A percentile compares a stretch with the other conserved stretches of the same genome.
Conservation (phyloP, 75 land plant species). For the Isoetes taiwanensis region DNA sequence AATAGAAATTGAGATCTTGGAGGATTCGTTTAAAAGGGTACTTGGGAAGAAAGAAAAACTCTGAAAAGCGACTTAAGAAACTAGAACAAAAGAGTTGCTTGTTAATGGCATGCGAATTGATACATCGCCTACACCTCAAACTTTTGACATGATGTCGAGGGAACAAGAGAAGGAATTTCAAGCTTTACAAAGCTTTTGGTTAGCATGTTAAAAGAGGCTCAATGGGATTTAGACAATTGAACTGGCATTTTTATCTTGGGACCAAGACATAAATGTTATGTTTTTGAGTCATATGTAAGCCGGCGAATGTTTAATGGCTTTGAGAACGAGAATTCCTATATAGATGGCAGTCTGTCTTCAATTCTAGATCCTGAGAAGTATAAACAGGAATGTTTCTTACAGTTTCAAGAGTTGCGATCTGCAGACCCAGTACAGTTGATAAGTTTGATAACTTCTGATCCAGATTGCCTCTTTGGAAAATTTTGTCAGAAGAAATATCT, state of each 20-base stretch:
- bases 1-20: no score
- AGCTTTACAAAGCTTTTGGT: conserved; percentile 71
- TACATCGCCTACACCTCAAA: conserved; percentile 44
- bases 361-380: conserved; percentile 45
- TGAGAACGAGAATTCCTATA: conserved; percentile 72
- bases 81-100: no score
- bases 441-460: conserved; percentile 36
- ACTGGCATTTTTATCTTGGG: conserved; percentile 1
- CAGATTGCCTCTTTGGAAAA: conserved; percentile 51
- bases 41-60: no score
- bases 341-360: conserved; percentile 60
- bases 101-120: no score
- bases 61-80: no score
- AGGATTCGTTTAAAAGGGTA: no score
- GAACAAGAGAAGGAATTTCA: conserved; percentile 43
- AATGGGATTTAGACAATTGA: conserved; percentile 85
- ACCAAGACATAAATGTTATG: conserved; percentile 30
- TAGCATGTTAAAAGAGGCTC: conserved; percentile 67
- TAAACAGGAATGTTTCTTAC: conserved; percentile 46
- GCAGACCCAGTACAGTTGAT: conserved; percentile 66
- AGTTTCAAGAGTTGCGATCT: conserved; percentile 56
- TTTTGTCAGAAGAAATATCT: conserved; percentile 61
- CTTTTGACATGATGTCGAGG: conserved; percentile 39
- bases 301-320: conserved; percentile 52
- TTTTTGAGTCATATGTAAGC: conserved; percentile 50